Conservation (phyloP, 1,139 yeast genomes). For the Zygosaccharomyces sapae region DNA sequence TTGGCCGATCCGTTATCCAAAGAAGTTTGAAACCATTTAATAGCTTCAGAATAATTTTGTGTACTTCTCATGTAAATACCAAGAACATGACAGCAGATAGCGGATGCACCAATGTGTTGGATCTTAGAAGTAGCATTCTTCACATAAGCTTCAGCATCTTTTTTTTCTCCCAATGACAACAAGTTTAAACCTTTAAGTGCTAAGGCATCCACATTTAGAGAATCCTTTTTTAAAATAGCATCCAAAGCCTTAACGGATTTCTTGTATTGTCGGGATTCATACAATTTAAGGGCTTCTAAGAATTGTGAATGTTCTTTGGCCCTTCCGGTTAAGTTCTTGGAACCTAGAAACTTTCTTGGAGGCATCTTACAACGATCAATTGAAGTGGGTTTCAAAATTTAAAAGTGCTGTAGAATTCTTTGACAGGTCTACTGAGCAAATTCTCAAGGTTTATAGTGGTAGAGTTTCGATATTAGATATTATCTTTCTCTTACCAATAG, state of each 20-base stretch:
- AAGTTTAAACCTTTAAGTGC: conserved; percentile 80
- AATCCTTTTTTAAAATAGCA: conserved; percentile 67
- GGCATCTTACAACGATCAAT: conserved; percentile 4
- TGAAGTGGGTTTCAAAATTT: neutral
- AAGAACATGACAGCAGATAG: conserved; percentile 77
- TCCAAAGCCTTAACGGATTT: conserved; percentile 78
- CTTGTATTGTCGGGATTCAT: conserved; percentile 82
- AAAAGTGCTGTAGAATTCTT: neutral
- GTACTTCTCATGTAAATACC: conserved; percentile 77
- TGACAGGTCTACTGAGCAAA: neutral
- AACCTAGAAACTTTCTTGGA: conserved; percentile 3
- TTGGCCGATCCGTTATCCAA: conserved; percentile 76
- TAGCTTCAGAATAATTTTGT: conserved; percentile 71
- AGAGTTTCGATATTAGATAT: neutral
- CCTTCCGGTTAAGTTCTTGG: conserved; percentile 10
- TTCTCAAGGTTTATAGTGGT: neutral
- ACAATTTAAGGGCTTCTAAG: conserved; percentile 75
- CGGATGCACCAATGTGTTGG: conserved; percentile 42
- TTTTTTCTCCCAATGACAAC: conserved; percentile 49
- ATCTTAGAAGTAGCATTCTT: conserved; percentile 58
- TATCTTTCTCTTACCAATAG: neutral
- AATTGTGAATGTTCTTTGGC: conserved; percentile 64
- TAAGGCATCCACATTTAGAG: conserved; percentile 73
- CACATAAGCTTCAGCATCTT: conserved; percentile 64
- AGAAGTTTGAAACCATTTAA: conserved; percentile 75